Evolutionary conservation across 2,329 filamentous ascomycete genomes (phyloP).

Genomic region (Beauveria medogensis): DNA sequence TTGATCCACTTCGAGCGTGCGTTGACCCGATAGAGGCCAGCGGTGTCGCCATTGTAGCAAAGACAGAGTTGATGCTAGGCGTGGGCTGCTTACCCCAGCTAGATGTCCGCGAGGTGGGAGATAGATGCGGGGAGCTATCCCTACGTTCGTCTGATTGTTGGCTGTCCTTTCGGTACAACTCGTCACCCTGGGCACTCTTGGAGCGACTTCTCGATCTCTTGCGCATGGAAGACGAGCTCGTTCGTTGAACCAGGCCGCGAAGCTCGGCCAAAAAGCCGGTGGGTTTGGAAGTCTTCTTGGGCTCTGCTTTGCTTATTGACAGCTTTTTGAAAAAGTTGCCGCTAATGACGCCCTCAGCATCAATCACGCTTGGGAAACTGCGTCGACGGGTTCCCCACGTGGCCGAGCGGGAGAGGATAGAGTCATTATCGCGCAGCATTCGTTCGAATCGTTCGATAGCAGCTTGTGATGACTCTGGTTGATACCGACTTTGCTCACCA

Average conservation of each 20-base stretch:
- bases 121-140: constrained; percentile 37
- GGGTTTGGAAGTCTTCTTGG: constrained; percentile 37
- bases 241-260: constrained; percentile 41
- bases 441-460: constrained; percentile 46
- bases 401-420: constrained; percentile 53
- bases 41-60: constrained; percentile 46
- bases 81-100: constrained; percentile 45
- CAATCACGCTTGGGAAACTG: constrained; percentile 51
- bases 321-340: constrained; percentile 57
- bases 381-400: constrained; percentile 63
- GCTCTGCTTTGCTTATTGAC: constrained; percentile 41
- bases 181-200: constrained; percentile 24
- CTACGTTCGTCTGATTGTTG: constrained; percentile 24
- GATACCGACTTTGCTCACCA: constrained; percentile 24
- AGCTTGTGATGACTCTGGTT: constrained; percentile 43
- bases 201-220: constrained; percentile 40
- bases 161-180: constrained; percentile 21
- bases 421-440: constrained; percentile 47
- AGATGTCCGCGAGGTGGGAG: constrained; percentile 40
- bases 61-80: constrained; percentile 51
- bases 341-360: constrained; percentile 51
- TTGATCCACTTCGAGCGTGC: constrained; percentile 50
- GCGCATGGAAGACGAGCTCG: constrained; percentile 34
- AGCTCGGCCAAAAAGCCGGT: constrained; percentile 39
- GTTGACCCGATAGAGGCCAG: constrained; percentile 48